phyloP scores from a whole-genome alignment of 148 eudicot genomes.

The Chenopodium suecicum region DNA sequence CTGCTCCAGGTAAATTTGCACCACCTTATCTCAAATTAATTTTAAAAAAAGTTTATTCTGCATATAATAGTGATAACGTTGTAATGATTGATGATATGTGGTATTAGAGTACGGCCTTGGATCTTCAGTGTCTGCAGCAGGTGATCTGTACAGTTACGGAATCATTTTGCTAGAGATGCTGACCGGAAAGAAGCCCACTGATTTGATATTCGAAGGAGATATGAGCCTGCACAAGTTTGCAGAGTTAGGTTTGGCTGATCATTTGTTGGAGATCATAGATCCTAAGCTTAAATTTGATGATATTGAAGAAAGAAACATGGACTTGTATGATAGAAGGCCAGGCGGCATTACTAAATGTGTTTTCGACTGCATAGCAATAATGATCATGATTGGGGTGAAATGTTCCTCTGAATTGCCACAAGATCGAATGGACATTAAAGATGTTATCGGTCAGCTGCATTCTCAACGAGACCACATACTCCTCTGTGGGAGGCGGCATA shows the following conservation, averaged over 20 bases:
- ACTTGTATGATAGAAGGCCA: neutral
- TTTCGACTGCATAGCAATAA: neutral
- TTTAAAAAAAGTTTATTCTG: too few species aligned
- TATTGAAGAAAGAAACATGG: neutral
- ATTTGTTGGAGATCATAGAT: slow-evolving; percentile 6
- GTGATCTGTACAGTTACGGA: slow-evolving; percentile 20
- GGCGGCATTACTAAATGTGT: neutral
- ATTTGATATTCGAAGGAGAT: slow-evolving; percentile 5
- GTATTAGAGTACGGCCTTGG: slow-evolving; percentile 16
- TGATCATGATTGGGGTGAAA: slow-evolving; percentile 4
- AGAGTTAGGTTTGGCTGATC: slow-evolving; percentile 1
- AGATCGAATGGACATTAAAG: slow-evolving; percentile 14
- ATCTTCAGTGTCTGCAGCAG: neutral
- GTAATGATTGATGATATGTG: neutral
- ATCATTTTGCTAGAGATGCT: slow-evolving; percentile 16
- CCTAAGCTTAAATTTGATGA: slow-evolving; percentile 10
- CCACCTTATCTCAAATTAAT: neutral
- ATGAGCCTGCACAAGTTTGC: slow-evolving; percentile 19
- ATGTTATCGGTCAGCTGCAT: slow-evolving; percentile 10
- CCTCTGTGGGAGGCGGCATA: neutral
- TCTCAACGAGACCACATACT: neutral
- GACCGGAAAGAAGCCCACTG: slow-evolving; percentile 16
- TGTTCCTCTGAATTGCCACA: slow-evolving; percentile 18
- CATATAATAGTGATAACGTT: neutral
- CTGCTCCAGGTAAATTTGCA: slow-evolving; percentile 16